Conservation (phyloP, 176 grass and related monocot species). For the Tuctoria greenei region DNA sequence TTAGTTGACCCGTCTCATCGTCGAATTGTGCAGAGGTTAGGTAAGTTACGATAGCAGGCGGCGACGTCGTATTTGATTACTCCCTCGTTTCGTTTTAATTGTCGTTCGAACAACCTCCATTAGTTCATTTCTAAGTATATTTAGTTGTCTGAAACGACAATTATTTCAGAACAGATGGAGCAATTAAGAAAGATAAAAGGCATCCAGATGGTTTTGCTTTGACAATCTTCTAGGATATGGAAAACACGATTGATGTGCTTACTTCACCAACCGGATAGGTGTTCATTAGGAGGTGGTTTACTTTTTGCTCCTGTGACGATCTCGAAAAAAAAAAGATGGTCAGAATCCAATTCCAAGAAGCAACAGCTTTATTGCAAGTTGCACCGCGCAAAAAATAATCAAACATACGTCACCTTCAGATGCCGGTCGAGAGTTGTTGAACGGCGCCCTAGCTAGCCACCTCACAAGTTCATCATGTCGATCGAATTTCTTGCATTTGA, state of each 20-base stretch:
- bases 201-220: neutral
- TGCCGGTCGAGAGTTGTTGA: neutral
- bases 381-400: neutral
- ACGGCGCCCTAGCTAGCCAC: neutral
- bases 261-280: conserved; percentile 21
- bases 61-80: no score
- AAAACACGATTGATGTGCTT: conserved; percentile 12
- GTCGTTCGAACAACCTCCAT: no score
- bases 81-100: no score
- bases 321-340: neutral
- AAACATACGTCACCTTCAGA: neutral
- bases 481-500: neutral
- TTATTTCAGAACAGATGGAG: no score
- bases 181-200: neutral
- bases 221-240: neutral
- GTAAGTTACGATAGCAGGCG: neutral
- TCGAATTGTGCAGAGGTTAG: conserved; percentile 18
- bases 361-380: neutral
- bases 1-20: neutral
- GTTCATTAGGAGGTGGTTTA: neutral
- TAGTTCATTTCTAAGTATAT: no score
- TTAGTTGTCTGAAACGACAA: no score
- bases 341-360: conserved; percentile 37
- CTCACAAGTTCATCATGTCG: neutral
- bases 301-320: neutral